Base-by-base conservation (phyloP, 2,329 filamentous ascomycete genomes). In the Polytolypa hystricis region DNA sequence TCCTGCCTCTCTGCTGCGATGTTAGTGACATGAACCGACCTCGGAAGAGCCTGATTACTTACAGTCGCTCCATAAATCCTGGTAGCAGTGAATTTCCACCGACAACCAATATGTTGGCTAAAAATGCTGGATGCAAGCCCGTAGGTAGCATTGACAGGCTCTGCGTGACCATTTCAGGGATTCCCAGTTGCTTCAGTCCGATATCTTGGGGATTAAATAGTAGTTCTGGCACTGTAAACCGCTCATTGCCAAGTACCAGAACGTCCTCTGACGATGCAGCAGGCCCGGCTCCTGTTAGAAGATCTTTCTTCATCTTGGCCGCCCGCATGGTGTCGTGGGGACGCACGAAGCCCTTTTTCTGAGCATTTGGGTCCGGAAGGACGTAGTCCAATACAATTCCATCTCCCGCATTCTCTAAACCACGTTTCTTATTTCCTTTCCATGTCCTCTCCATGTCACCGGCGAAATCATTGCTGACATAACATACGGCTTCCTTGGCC, bases 401-500 rank as follows among this genome's bases (percentile, higher is more conserved):
- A 35, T 57, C 50, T 15, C 47, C 50, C 3, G 44, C 21, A 12
- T 51, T 49, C 4, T 50, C 40, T 33, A 52, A 47, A 16, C 43
- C 45, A 18, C 52, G 52, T 33, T 57, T 58, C 41, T 75, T 65
- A 1, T 81, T 77, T 5, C 80, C 82, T 57, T 85, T 91, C 85
- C 86, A 94, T 0, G 79, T 80, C 45, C 70, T 72, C 44, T 96
- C 87, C 23, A 98, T 71, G 48, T 95, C 84, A 5, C 57, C 53
- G 17, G 69, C 66, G 57, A 96, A 95, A 52, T 93, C 77, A 1
- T 74, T 64, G 2, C 82, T 81, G 8, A 95, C 78, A 49, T 82
- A 96, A 54, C 84, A 93, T 1, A 82, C 78, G 4, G 80, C 72
- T 56, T 98, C 91, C 55, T 98, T 98, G 60, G 96, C 87, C 57